Conservation (phyloP, 1,284 basidiomycete species). For the Trichosporon sp. region DNA sequence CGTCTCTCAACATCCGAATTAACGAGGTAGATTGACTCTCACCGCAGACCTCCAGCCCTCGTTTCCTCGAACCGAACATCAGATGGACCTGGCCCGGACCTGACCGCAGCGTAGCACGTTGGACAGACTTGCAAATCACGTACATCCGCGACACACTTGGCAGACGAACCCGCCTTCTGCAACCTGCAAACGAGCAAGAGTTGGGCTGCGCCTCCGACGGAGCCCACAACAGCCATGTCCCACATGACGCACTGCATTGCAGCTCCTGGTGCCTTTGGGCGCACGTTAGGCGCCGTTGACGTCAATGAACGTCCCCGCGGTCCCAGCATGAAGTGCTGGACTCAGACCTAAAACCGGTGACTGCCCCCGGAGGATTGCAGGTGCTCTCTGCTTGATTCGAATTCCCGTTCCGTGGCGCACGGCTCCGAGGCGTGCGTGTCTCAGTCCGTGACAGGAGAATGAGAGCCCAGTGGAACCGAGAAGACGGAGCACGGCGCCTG, state of each 20-base stretch:
- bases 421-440: neutral
- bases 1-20: neutral
- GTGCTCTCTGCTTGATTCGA: neutral
- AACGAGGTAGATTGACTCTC: neutral
- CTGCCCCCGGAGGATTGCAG: neutral
- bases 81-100: neutral
- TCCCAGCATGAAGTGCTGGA: neutral
- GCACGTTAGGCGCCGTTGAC: neutral
- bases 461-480: neutral
- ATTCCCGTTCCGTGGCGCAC: neutral
- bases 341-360: neutral
- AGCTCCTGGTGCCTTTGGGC: neutral
- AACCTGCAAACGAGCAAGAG: neutral
- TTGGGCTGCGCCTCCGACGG: neutral
- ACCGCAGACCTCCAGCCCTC: neutral
- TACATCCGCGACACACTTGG: neutral
- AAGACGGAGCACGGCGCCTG: neutral
- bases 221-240: neutral
- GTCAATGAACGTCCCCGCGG: neutral
- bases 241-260: neutral
- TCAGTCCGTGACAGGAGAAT: neutral
- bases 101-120: neutral
- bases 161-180: neutral
- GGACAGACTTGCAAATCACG: neutral
- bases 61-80: neutral